Percentiles rank a stretch among this genome's conserved stretches.
Evolutionary conservation across 495 filamentous ascomycete genomes (phyloP).

Genomic region (Aspergillus baeticus): DNA sequence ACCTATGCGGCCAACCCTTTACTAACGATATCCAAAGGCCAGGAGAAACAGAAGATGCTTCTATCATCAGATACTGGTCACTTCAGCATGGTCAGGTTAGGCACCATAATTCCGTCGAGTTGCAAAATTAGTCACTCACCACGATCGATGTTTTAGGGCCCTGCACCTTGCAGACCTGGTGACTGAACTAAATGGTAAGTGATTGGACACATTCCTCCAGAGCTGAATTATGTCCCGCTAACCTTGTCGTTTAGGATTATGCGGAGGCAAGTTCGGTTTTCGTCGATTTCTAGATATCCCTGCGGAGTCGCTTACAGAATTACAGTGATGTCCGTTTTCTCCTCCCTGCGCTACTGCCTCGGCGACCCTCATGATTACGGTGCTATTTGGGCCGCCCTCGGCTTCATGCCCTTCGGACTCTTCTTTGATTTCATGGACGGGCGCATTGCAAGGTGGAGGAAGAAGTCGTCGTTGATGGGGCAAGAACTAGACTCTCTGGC

Average conservation of each 20-base stretch:
- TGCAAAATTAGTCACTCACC: conserved; percentile 17
- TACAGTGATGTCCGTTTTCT: conserved; percentile 86
- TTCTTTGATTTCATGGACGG: conserved; percentile 99
- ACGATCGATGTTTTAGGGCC: conserved; percentile 50
- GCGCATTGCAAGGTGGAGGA: conserved; percentile 90
- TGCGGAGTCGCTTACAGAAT: conserved; percentile 24
- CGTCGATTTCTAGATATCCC: background rate
- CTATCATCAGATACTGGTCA: conserved; percentile 75
- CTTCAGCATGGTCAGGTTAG: conserved; percentile 70
- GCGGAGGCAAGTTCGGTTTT: conserved; percentile 44
- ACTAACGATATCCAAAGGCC: conserved; percentile 47
- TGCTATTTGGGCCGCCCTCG: conserved; percentile 77
- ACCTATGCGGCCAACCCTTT: background rate
- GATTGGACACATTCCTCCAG: background rate
- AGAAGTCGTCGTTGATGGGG: conserved; percentile 95
- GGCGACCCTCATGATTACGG: conserved; percentile 62
- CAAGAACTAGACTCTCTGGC: conserved; percentile 98
- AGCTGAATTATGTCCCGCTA: conserved; percentile 7
- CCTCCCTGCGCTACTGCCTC: conserved; percentile 91
- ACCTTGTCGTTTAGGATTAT: conserved; percentile 43
- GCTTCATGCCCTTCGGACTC: conserved; percentile 86
- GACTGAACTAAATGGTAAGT: conserved; percentile 87
- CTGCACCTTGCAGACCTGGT: conserved; percentile 94
- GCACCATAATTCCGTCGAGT: conserved; percentile 5
- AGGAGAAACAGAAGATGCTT: conserved; percentile 84